phyloP scores from a whole-genome alignment of 805 yeast genomes.

The Teunomyces tritomae region DNA sequence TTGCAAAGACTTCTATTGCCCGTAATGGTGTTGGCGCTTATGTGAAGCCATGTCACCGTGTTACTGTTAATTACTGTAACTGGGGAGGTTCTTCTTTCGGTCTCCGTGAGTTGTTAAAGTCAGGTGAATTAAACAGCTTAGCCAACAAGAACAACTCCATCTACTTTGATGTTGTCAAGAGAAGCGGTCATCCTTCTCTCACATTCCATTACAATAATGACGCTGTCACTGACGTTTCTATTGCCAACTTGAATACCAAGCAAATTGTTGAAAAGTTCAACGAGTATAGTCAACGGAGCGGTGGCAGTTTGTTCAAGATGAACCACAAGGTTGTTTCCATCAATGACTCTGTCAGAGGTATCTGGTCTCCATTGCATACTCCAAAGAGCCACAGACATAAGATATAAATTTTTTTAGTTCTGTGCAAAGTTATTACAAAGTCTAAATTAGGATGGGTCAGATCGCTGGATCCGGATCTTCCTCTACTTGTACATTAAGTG shows the following conservation, averaged over 20 bases:
- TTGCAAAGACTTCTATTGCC: conserved; percentile 56
- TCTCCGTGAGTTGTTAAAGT: conserved; percentile 62
- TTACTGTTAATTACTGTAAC: conserved; percentile 82
- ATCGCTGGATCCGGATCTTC: neutral
- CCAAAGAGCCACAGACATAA: conserved; percentile 39
- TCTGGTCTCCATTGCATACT: conserved; percentile 95
- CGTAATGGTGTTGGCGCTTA: conserved; percentile 78
- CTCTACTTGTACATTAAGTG: conserved; percentile 1
- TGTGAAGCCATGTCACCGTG: conserved; percentile 69
- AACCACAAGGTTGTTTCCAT: conserved; percentile 73
- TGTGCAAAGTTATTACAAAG: no score
- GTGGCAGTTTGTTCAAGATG: conserved; percentile 60
- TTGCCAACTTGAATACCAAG: conserved; percentile 64
- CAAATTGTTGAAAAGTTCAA: conserved; percentile 64
- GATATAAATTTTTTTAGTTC: conserved; percentile 18
- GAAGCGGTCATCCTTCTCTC: conserved; percentile 79
- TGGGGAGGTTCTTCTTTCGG: conserved; percentile 96
- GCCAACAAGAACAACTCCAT: conserved; percentile 64
- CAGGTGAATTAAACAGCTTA: conserved; percentile 49
- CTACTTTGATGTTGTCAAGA: conserved; percentile 66
- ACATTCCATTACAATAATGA: conserved; percentile 38
- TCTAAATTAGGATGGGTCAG: neutral
- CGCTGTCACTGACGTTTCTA: conserved; percentile 53
- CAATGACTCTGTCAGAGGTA: conserved; percentile 87
- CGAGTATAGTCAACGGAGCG: conserved; percentile 66